Conservation (phyloP, 441 rosid species). For the Erodium chrysanthum region DNA sequence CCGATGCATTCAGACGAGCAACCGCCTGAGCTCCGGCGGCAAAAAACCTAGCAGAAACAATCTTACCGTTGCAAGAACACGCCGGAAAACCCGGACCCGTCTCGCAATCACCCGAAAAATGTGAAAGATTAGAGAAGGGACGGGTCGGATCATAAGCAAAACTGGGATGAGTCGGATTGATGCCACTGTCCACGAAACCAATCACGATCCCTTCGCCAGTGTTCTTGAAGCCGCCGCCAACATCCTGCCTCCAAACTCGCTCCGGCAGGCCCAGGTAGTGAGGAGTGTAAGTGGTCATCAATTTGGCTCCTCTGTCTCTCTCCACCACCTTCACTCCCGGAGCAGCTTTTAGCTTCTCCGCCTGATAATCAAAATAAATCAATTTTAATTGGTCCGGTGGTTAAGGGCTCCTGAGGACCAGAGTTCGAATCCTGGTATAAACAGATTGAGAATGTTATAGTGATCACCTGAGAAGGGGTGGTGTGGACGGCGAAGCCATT, state of each 20-base stretch:
- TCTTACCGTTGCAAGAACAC: constrained; percentile 68
- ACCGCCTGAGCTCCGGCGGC: constrained; percentile 70
- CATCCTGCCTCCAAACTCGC: constrained; percentile 40
- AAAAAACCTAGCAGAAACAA: constrained; percentile 64
- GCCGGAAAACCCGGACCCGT: constrained; percentile 55
- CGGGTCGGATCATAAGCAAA: constrained; percentile 34
- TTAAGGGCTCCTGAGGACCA: too few relatives aligned
- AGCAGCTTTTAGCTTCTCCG: constrained; percentile 40
- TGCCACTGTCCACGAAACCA: constrained; percentile 77
- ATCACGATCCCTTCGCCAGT: constrained; percentile 76
- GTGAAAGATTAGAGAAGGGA: constrained; percentile 36
- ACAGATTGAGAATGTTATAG: too few relatives aligned
- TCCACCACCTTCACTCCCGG: constrained; percentile 58
- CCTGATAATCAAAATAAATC: constrained; percentile 30
- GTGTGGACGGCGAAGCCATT: constrained; percentile 67
- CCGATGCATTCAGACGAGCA: constrained; percentile 40
- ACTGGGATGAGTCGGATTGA: constrained; percentile 69
- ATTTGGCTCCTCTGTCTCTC: constrained; percentile 69
- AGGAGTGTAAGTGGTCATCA: constrained; percentile 84
- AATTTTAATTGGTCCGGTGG: not conserved
- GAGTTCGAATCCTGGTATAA: too few relatives aligned
- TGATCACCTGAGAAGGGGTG: constrained; percentile 54
- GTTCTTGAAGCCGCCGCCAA: constrained; percentile 24
- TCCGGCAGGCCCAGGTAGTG: constrained; percentile 55
- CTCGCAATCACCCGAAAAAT: constrained; percentile 66